Base-by-base conservation (phyloP, 345 rosid genomes). In the Ceriops zippeliana region DNA sequence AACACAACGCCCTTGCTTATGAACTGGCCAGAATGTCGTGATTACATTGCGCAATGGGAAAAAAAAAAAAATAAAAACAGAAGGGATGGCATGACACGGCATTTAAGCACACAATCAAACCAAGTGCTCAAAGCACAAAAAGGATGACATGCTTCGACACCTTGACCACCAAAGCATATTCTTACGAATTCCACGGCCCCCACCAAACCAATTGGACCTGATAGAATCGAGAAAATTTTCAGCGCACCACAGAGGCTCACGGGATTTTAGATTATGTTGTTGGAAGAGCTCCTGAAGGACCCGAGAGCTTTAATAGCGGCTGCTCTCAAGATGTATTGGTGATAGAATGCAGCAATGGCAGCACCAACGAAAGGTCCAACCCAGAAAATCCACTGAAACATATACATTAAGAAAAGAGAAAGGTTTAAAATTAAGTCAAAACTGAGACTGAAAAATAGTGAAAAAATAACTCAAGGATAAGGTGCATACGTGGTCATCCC, bases 331-430 rank as follows among this genome's bases (percentile, higher is more conserved):
- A 82, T 61, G 63, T 62, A 72, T 49, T 82, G 83, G 73, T 79
- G 77, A 66, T 79, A 79, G 21, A 74, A 54, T 0, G 86, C 83
- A 22, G 83, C 86, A n/a, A 79, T 69, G 7, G 79, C 79, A 2
- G 83, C 83, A 13, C 86, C 86, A 19, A 82, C 60, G 78, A 82
- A 79, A 6, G 83, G 86, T 16, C 86, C 86, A 6, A 63, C 86
- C 86, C 86, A 82, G 79, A 82, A 82, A 21, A 82, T 79, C 86
- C 86, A 82, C 86, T 82, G 83, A 4, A 15, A 53, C 56, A 35
- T n/a, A 0, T 31, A 34, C 38, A 51, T 2, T 2, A 20, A 26
- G 15, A 13, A 58, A 38, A 16, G 8, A 7, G 57, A 28, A 31
- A 31, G 58, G 17, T 9, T 26, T n/a, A 30, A 28, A n/a, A 42